phyloP scores from a whole-genome alignment of 208 protist species.

The Acanthamoeba culbertsoni region DNA sequence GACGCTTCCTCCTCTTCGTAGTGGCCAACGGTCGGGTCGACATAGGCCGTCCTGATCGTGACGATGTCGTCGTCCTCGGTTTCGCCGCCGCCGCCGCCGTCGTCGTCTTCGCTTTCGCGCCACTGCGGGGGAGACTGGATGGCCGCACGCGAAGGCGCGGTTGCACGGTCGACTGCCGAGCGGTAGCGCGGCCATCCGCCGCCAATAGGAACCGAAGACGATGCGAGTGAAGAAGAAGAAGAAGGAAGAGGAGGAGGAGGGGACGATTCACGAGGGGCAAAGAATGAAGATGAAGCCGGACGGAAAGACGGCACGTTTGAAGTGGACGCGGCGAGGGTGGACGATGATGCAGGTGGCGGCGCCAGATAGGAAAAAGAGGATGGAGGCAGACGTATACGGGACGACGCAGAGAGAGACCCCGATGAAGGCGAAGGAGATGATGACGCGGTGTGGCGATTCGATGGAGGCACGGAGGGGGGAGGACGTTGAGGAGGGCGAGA shows the following conservation, averaged over 20 bases:
- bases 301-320: neutral
- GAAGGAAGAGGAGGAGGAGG: neutral
- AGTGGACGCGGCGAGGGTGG: neutral
- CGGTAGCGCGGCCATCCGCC: neutral
- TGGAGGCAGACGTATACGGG: neutral
- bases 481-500: neutral
- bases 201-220: neutral
- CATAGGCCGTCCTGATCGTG: too few relatives aligned
- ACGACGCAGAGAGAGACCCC: neutral
- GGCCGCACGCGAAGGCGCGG: neutral
- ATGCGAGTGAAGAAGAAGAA: neutral
- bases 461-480: neutral
- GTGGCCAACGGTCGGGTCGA: neutral
- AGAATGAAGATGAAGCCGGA: neutral
- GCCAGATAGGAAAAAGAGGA: neutral
- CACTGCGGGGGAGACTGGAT: neutral
- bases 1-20: neutral
- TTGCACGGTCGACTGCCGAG: neutral
- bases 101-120: neutral
- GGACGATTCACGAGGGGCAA: neutral
- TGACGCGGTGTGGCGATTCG: neutral
- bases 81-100: neutral
- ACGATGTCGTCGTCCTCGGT: neutral
- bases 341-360: neutral
- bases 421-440: neutral